These are phyloP conservation scores for Ceratobasidium sp. DNA, from an alignment of 1,284 basidiomycete species.

Conservation along the genomic window DNA sequence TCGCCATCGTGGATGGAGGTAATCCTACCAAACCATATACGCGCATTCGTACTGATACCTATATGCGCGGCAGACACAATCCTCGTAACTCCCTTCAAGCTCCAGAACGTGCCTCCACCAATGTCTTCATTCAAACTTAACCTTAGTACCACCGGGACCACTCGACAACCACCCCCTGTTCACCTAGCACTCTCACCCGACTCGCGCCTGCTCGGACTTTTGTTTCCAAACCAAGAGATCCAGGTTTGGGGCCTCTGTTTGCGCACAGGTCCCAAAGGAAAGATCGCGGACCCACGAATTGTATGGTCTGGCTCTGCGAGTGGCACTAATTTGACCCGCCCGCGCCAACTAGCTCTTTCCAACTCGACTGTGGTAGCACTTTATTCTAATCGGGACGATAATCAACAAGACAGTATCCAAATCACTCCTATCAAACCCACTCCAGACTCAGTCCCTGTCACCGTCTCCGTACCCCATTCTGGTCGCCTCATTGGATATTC, in stretches of 20 bases:
- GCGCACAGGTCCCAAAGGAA: slow-evolving; percentile 72
- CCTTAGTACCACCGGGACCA: slow-evolving; percentile 54
- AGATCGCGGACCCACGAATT: slow-evolving; percentile 67
- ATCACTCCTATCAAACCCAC: slow-evolving; percentile 13
- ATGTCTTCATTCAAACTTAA: slow-evolving; percentile 85
- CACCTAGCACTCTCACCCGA: slow-evolving; percentile 75
- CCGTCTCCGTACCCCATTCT: slow-evolving; percentile 6
- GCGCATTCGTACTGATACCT: not conserved
- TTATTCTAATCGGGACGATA: slow-evolving; percentile 31
- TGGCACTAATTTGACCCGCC: not conserved
- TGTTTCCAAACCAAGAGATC: slow-evolving; percentile 68
- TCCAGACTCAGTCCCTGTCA: not conserved
- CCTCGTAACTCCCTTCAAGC: slow-evolving; percentile 92
- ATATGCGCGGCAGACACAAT: slow-evolving; percentile 68
- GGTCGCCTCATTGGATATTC: slow-evolving; percentile 30
- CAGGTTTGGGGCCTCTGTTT: slow-evolving; percentile 81
- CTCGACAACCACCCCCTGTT: slow-evolving; percentile 65
- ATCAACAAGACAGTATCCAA: slow-evolving; percentile 48
- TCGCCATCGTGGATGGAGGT: slow-evolving; percentile 95
- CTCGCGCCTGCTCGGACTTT: slow-evolving; percentile 73
- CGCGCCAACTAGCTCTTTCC: slow-evolving; percentile 19
- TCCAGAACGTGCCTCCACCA: slow-evolving; percentile 95
- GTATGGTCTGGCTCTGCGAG: slow-evolving; percentile 63
- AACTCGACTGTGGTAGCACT: slow-evolving; percentile 40
- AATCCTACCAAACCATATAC: slow-evolving; percentile 54